A percentile compares a stretch with the other conserved stretches of the same genome.
These are phyloP conservation scores for Atkinsonella texensis DNA, from an alignment of 2,329 filamentous ascomycete genomes.

Conservation along the genomic window DNA sequence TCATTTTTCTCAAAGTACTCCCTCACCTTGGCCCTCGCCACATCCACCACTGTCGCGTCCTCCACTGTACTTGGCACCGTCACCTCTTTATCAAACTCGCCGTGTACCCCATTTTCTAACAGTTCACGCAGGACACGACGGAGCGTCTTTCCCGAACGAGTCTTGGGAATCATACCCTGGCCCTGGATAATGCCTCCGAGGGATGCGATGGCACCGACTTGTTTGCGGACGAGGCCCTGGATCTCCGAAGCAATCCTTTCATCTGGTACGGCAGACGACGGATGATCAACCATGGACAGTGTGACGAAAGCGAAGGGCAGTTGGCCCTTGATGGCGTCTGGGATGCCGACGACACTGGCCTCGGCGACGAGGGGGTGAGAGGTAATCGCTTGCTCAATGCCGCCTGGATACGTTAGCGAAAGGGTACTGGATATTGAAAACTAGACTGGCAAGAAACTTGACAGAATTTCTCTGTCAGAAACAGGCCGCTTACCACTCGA, in stretches of 20 bases:
- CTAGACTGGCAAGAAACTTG: no score
- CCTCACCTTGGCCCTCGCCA: slow-evolving; percentile 57
- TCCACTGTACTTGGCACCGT: slow-evolving; percentile 76
- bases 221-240: slow-evolving; percentile 58
- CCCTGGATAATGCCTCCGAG: slow-evolving; percentile 80
- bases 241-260: slow-evolving; percentile 44
- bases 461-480: neutral
- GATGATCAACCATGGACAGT: slow-evolving; percentile 34
- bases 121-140: slow-evolving; percentile 71
- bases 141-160: slow-evolving; percentile 82
- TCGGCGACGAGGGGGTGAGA: slow-evolving; percentile 70
- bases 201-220: slow-evolving; percentile 79
- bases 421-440: neutral
- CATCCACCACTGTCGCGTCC: slow-evolving; percentile 61
- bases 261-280: slow-evolving; percentile 36
- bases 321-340: slow-evolving; percentile 78
- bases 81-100: slow-evolving; percentile 60
- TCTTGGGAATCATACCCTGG: slow-evolving; percentile 81
- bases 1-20: slow-evolving; percentile 58
- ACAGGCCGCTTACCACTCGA: slow-evolving; percentile 57
- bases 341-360: slow-evolving; percentile 75
- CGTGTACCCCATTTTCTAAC: slow-evolving; percentile 68
- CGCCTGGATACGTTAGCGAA: slow-evolving; percentile 34
- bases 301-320: slow-evolving; percentile 83
- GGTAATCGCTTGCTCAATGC: slow-evolving; percentile 84